Base-by-base conservation (phyloP, 805 yeast species). In the Lipomyces orientalis region DNA sequence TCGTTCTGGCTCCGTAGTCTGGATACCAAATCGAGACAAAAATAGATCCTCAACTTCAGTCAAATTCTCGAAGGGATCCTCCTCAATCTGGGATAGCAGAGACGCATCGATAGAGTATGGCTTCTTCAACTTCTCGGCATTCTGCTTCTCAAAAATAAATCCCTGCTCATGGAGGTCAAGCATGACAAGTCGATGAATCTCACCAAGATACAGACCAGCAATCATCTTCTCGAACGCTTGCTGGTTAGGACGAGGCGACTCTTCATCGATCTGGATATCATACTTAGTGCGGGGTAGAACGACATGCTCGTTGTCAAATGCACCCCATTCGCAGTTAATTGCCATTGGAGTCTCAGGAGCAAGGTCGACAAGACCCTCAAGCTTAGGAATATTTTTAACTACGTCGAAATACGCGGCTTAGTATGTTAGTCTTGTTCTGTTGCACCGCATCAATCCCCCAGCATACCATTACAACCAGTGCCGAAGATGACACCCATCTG, bases 311-410 rank as follows among this genome's bases (percentile, higher is more conserved):
- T 92, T 93, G 79, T 94, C 98, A 78, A 94, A 94, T 6, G 98
- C 94, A 76, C 99, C 98, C 82, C 94, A 94, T 83, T 94, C 99
- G 84, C 98, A 93, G 85, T 94, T 94, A 79, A 94, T 94, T 64
- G 97, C 97, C 97, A 94, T 93, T 71, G 89, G 88, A 55, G 90
- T 84, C 60, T 85, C 86, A 6, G 77, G 79, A 51, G 86, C 77
- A 73, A 92, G 85, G 76, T 91, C 97, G 64, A 89, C 79, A 74
- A 80, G 81, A 68, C 95, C 97, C 74, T 87, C 87, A 74, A 94
- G 84, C 83, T 94, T 94, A 71, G 93, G 94, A 74, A 94, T 87
- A 75, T 86, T 86, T 62, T 82, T 79, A 62, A 87, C 88, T 60
- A 80, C 80, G 75, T 94, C 98, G 81, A 88, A 93, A 83, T 93